Percentiles rank a stretch among this genome's conserved stretches.
These are phyloP conservation scores for Zymoseptoria crescenta DNA, from an alignment of 2,329 filamentous ascomycete genomes.

Conservation along the genomic window DNA sequence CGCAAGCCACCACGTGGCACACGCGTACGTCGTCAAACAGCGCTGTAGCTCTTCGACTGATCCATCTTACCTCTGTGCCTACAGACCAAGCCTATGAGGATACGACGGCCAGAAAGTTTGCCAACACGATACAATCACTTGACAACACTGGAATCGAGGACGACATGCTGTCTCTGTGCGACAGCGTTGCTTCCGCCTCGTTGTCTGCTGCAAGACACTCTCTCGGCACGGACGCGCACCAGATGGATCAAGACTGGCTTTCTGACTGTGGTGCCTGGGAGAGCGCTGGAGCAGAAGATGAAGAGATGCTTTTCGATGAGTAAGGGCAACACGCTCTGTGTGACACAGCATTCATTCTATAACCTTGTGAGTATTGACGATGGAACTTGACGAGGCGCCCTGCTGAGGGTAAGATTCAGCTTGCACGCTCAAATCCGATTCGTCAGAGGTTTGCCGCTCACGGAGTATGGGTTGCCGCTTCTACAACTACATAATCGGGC, in stretches of 20 bases:
- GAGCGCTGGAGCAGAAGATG: not conserved
- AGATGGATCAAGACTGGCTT: not conserved
- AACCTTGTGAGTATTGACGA: too few species aligned
- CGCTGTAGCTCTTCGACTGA: not conserved
- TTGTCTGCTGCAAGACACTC: not conserved
- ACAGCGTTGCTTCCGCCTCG: slow-evolving; percentile 1
- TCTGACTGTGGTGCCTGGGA: not conserved
- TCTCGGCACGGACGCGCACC: not conserved
- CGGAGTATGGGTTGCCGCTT: too few species aligned
- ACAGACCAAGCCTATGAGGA: not conserved
- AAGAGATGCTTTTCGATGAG: not conserved
- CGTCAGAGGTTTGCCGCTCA: too few species aligned
- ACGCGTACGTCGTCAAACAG: not conserved
- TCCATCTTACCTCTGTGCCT: not conserved
- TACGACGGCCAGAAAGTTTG: not conserved
- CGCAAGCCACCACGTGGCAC: not conserved
- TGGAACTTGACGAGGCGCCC: too few species aligned
- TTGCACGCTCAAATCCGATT: too few species aligned
- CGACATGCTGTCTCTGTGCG: slow-evolving; percentile 5
- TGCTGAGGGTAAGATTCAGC: too few species aligned
- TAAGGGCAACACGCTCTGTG: not conserved
- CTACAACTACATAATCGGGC: too few species aligned
- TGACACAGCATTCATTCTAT: not conserved
- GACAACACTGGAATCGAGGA: not conserved
- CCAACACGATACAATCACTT: not conserved